Conservation (phyloP, 2,329 filamentous ascomycete genomes). For the Eutypella sp. region DNA sequence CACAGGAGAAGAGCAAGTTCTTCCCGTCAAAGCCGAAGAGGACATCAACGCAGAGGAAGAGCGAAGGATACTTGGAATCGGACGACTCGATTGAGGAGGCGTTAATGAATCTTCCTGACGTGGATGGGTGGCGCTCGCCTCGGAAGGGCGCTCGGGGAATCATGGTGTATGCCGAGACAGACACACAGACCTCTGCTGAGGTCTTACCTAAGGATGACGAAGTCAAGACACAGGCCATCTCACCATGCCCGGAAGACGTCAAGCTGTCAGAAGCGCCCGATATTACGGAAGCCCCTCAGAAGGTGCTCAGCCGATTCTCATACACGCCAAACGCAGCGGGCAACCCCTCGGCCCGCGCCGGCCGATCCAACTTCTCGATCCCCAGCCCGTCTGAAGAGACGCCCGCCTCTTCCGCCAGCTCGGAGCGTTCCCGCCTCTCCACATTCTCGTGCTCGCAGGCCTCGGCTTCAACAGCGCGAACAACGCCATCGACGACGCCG, state of each 20-base stretch:
- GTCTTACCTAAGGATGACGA: constrained; percentile 16
- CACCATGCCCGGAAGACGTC: not conserved
- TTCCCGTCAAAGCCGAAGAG: constrained; percentile 34
- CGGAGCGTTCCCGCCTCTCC: constrained; percentile 8
- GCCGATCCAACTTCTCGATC: constrained; percentile 16
- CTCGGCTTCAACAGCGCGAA: constrained; percentile 33
- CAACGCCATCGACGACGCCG: constrained; percentile 37
- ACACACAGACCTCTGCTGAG: constrained; percentile 17
- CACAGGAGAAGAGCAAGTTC: constrained; percentile 48
- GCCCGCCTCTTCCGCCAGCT: constrained; percentile 28
- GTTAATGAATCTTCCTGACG: constrained; percentile 45
- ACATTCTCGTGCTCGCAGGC: constrained; percentile 29
- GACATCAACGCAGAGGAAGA: constrained; percentile 24
- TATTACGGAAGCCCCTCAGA: constrained; percentile 22
- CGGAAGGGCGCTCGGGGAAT: constrained; percentile 33
- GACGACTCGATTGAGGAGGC: constrained; percentile 55
- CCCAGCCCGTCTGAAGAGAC: constrained; percentile 24
- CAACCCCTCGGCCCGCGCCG: not conserved
- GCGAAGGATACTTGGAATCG: constrained; percentile 44
- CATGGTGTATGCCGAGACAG: constrained; percentile 40
- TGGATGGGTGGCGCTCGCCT: constrained; percentile 41
- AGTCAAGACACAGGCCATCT: not conserved
- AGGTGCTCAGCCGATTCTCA: constrained; percentile 29
- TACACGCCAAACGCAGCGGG: constrained; percentile 14
- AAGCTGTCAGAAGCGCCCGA: constrained; percentile 1